Percentiles rank a stretch among this genome's conserved stretches.
Conservation (phyloP, 306 rosid species). For the Vigna angularis region DNA sequence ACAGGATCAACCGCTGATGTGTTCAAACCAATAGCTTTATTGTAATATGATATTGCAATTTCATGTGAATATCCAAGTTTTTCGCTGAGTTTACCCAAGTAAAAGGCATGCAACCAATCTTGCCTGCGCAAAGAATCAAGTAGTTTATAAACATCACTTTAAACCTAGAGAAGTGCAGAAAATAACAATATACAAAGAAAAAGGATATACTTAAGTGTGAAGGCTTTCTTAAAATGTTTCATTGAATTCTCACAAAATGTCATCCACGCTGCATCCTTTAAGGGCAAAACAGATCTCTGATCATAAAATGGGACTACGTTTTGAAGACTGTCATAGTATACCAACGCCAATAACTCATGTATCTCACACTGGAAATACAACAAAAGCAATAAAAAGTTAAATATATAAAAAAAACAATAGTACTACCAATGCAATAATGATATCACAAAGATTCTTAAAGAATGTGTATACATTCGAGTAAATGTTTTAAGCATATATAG, state of each 20-base stretch:
- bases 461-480: constrained; percentile 26
- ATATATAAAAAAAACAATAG: constrained; percentile 15
- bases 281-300: constrained; percentile 84
- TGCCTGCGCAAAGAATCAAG: constrained; percentile 63
- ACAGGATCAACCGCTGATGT: constrained; percentile 92
- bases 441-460: background rate
- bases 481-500: constrained; percentile 20
- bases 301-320: constrained; percentile 96
- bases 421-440: constrained; percentile 37
- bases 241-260: constrained; percentile 84
- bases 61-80: constrained; percentile 84
- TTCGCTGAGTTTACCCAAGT: constrained; percentile 93
- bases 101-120: constrained; percentile 96
- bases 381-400: constrained; percentile 34
- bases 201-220: constrained; percentile 69
- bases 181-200: constrained; percentile 39
- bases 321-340: constrained; percentile 97
- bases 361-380: constrained; percentile 81
- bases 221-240: constrained; percentile 98
- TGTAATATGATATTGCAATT: constrained; percentile 78
- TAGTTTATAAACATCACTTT: constrained; percentile 19
- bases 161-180: constrained; percentile 28
- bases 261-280: constrained; percentile 83
- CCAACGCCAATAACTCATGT: constrained; percentile 94
- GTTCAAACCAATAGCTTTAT: constrained; percentile 81